These are phyloP conservation scores for Schizosaccharomyces osmophilus DNA, from an alignment of 805 yeast genomes.

Conservation along the genomic window DNA sequence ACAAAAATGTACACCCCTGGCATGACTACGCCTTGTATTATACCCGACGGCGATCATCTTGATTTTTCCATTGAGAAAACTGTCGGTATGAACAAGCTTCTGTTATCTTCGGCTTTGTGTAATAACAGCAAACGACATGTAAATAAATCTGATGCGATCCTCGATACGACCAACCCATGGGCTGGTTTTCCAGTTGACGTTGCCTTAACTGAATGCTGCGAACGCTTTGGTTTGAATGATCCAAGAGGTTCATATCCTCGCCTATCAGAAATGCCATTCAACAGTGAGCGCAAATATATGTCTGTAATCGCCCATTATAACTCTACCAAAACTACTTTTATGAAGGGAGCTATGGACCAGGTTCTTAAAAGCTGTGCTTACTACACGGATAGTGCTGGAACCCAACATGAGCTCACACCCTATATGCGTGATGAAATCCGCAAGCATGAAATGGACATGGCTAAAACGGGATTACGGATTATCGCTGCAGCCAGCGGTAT, in stretches of 20 bases:
- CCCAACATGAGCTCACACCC: constrained; percentile 30
- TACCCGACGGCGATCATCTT: background rate
- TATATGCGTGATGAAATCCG: constrained; percentile 24
- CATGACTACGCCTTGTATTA: constrained; percentile 8
- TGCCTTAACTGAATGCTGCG: constrained; percentile 56
- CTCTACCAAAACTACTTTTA: constrained; percentile 23
- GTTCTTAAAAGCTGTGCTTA: constrained; percentile 36
- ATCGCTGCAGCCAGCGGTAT: constrained; percentile 46
- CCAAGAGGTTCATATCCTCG: constrained; percentile 34
- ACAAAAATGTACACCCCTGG: constrained; percentile 61
- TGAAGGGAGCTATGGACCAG: constrained; percentile 75
- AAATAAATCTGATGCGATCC: constrained; percentile 3
- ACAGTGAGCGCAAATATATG: constrained; percentile 69
- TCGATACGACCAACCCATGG: constrained; percentile 30
- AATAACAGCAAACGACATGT: constrained; percentile 8
- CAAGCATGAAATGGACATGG: constrained; percentile 37
- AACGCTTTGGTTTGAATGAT: constrained; percentile 50
- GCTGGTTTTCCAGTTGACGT: constrained; percentile 90
- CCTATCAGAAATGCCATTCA: constrained; percentile 56
- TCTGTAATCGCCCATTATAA: constrained; percentile 28
- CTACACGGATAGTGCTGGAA: constrained; percentile 36
- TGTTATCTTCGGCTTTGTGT: constrained; percentile 15
- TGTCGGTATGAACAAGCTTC: constrained; percentile 5
- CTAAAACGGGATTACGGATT: constrained; percentile 66
- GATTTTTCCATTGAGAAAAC: background rate